phyloP scores from a whole-genome alignment of 345 rosid genomes.

The Syzygium aromaticum region DNA sequence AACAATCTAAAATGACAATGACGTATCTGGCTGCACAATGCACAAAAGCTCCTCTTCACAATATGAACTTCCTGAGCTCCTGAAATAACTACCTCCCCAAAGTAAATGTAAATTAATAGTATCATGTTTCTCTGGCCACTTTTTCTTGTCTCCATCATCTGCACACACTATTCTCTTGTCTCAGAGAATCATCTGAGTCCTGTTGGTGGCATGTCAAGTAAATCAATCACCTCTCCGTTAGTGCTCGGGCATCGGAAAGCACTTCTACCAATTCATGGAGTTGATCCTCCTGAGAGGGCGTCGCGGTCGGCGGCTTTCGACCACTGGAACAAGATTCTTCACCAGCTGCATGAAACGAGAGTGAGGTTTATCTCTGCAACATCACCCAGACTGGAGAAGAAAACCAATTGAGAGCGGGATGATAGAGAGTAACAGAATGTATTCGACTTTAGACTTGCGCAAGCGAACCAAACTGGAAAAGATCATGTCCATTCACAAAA shows the following conservation, averaged over 20 bases:
- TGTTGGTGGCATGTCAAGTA: background rate
- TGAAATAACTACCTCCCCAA: background rate
- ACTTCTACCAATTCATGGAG: constrained; percentile 29
- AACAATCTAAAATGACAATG: background rate
- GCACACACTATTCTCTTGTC: background rate
- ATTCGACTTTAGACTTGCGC: no score
- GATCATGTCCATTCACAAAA: background rate
- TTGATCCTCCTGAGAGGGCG: constrained; percentile 29
- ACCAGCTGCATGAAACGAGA: constrained; percentile 24
- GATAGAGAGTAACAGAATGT: no score
- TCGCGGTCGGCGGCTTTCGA: constrained; percentile 22
- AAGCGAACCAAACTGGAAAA: background rate
- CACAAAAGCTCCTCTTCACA: background rate
- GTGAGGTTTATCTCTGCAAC: background rate
- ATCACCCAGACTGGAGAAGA: no score
- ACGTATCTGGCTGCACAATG: background rate
- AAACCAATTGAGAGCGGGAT: no score
- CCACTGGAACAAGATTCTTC: constrained; percentile 44
- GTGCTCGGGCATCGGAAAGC: background rate
- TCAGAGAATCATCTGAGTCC: background rate
- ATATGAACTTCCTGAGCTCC: background rate
- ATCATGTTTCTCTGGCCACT: background rate
- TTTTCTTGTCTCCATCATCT: background rate
- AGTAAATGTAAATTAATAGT: background rate
- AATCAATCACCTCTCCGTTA: background rate